Percentiles rank a stretch among this genome's conserved stretches.
Conservation (phyloP, 2,329 filamentous ascomycete species). For the Ceratocystis cubensis region DNA sequence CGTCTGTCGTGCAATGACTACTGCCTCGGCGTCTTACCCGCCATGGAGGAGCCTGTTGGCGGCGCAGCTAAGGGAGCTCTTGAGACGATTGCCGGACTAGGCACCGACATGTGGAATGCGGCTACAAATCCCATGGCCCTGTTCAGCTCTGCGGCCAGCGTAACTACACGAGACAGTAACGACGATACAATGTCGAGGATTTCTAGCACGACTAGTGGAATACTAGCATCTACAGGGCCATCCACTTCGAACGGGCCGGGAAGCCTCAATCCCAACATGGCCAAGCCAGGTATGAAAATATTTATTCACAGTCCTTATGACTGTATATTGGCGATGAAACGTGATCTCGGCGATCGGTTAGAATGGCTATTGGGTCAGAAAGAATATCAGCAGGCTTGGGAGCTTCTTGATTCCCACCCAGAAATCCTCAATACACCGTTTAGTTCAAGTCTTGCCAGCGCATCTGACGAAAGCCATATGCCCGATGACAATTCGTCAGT, state of each 20-base stretch:
- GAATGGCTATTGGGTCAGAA: slow-evolving; percentile 73
- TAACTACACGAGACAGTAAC: slow-evolving; percentile 48
- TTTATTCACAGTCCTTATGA: slow-evolving; percentile 96
- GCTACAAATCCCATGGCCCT: slow-evolving; percentile 77
- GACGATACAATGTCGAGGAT: slow-evolving; percentile 41
- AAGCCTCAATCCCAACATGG: slow-evolving; percentile 38
- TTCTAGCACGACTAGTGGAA: slow-evolving; percentile 27
- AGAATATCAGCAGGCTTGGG: slow-evolving; percentile 77
- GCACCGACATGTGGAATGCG: slow-evolving; percentile 76
- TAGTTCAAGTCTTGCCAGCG: slow-evolving; percentile 40
- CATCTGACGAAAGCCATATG: slow-evolving; percentile 33
- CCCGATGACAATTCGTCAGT: slow-evolving; percentile 42
- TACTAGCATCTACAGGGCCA: slow-evolving; percentile 19
- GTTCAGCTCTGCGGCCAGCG: slow-evolving; percentile 75
- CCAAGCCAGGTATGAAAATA: slow-evolving; percentile 53
- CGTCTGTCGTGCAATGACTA: slow-evolving; percentile 81
- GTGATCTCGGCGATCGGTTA: slow-evolving; percentile 75
- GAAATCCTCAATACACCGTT: slow-evolving; percentile 45
- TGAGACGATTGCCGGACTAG: slow-evolving; percentile 59
- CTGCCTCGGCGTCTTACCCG: slow-evolving; percentile 71
- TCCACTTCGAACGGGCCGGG: slow-evolving; percentile 27
- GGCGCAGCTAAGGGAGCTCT: slow-evolving; percentile 53
- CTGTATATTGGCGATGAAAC: slow-evolving; percentile 80
- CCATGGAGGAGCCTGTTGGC: slow-evolving; percentile 38
- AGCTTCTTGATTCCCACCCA: slow-evolving; percentile 75